Evolutionary conservation across 495 filamentous ascomycete species (phyloP), one percentile per base, ranked within the genome.

Genomic region (Aspergillus carlsbadensis): DNA sequence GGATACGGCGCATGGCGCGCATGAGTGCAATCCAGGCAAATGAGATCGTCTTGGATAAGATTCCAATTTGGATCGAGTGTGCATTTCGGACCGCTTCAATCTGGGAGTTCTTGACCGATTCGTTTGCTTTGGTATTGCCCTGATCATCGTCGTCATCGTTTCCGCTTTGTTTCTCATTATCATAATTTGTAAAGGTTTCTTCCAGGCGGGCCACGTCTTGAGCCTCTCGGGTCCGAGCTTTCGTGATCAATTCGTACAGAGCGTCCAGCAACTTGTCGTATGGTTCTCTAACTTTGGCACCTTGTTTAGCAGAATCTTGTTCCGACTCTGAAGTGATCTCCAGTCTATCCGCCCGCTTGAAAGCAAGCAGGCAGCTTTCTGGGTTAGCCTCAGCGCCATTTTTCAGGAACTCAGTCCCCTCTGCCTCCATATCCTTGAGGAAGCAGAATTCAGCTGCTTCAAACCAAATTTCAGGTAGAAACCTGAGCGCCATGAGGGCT

Each of bases 391-490:
- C 79, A 52, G 93, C 83, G 24, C 94, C 94, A 53, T 92, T 81
- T 37, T 81, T 79, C 39, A 98, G 78, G 60, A 97, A 93, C 2
- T 88, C 82, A 54, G 87, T 86, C 18, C 89, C 89, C 48, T 88
- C 85, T 15, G 74, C 72, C 35, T 81, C 83, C 73, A 86, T 69
- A 48, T 83, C 83, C 65, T 96, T 92, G 46, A 84, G 76, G 65
- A 92, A 89, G 72, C 92, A 96, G 78, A 92, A 98, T 54, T 96
- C 89, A 11, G 92, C 89, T 2, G 92, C 94, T 44, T 96, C 91
- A 60, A 88, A 93, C 94, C 94, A 98, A 59, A 97, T 84, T 67
- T 93, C 89, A 2, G 95, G 94, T 79, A 91, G 89, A 66, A 96
- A 98, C 51, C 91, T 81, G 57, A 98, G 73, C 8, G 92, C 87